Base-by-base conservation (phyloP, 2,329 filamentous ascomycete species). In the Incumbomyces delicatus region DNA sequence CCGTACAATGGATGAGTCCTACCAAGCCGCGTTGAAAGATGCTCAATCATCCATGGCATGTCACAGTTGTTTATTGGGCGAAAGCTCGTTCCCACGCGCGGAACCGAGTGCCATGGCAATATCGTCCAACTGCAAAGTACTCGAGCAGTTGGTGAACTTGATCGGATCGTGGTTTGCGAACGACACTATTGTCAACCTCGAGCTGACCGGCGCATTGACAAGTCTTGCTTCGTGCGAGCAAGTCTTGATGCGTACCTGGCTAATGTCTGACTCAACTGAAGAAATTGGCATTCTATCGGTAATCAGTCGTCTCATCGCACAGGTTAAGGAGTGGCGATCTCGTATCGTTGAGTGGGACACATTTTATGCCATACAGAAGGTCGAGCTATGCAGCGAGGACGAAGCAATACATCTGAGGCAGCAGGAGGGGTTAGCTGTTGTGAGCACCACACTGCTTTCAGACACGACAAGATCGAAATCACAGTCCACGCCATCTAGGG, bases 171-270 rank as follows among this genome's bases (percentile, higher is more conserved):
- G 96, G 59, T 87, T 95, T 57, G 76, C 86, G 4, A 98, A 98
- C 57, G 83, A 87, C 2, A 81, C 96, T 2, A 87, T 95, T 57
- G 89, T 85, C 2, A 98, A 98, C 56, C 69, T 98, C 2, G 85
- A 84, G 0, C 72, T 95, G 1, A 96, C 90, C 0, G 86, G 94
- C 58, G 77, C 85, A 1, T 72, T 96, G 36, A 77, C 94, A 22
- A 84, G 87, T 54, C 72, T 98, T 34, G 85, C 85, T 10, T 80
- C 85, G 1, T 96, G 92, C 57, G 85, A 87, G 5, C 85, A 86
- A 52, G 83, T 95, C 60, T 80, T 81, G 16, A 74, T 95, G 11
- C 87, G 95, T 59, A 85, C 85, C n/a, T 98, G 92, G 90, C 70
- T 96, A 27, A 71, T 90, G 38, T 57, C 42, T 48, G 56, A n/a